Evolutionary conservation across 805 yeast genomes (phyloP).

Genomic region (Saccharomycopsis schoenii): DNA sequence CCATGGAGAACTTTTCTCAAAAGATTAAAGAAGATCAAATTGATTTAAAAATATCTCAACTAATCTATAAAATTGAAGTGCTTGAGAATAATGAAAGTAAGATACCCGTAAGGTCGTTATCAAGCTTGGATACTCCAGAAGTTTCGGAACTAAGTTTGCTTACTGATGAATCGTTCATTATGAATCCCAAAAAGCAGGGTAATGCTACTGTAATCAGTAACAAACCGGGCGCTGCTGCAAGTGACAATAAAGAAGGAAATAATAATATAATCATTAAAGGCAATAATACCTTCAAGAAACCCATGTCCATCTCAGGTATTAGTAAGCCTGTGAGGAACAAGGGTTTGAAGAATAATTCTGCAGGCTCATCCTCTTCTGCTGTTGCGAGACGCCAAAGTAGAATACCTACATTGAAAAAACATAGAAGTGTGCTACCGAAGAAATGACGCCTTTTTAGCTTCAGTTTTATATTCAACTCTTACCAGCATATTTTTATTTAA

Average conservation of each 20-base stretch:
- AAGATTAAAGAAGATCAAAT: slow-evolving; percentile 11
- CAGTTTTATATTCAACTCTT: not conserved
- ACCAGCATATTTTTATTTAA: not conserved
- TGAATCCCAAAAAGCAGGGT: slow-evolving; percentile 2
- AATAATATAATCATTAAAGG: not conserved
- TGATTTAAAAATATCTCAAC: slow-evolving; percentile 7
- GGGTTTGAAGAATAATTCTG: not conserved
- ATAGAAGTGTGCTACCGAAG: not conserved
- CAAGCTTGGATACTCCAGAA: not conserved
- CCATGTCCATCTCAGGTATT: not conserved
- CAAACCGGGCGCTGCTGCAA: not conserved
- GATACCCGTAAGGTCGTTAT: not conserved
- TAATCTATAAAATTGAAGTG: slow-evolving; percentile 10
- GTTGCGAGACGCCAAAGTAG: slow-evolving; percentile 10
- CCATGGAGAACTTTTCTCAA: slow-evolving; percentile 14
- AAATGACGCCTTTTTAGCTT: not conserved
- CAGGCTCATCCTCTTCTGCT: not conserved
- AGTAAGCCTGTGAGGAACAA: not conserved
- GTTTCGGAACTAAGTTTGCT: not conserved
- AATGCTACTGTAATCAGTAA: not conserved
- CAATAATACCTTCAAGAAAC: not conserved
- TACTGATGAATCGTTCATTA: slow-evolving; percentile 10
- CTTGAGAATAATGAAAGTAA: slow-evolving; percentile 2
- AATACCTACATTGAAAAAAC: slow-evolving; percentile 10
- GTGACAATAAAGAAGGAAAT: not conserved